A percentile compares a stretch with the other conserved stretches of the same genome.
These are phyloP conservation scores for Alternaria triticina DNA, from an alignment of 2,329 filamentous ascomycete genomes.

Conservation along the genomic window DNA sequence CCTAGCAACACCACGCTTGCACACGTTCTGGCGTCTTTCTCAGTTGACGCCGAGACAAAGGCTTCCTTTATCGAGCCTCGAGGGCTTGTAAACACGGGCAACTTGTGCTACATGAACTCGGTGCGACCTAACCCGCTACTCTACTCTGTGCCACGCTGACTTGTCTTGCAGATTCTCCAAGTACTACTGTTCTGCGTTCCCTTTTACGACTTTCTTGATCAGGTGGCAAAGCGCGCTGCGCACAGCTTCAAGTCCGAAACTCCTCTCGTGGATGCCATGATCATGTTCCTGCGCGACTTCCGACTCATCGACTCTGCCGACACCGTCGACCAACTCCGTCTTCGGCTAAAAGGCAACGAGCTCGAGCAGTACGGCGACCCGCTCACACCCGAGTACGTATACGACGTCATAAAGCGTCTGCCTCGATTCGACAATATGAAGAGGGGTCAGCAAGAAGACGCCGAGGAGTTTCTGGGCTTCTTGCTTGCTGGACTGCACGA, in stretches of 20 bases:
- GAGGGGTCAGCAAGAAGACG: constrained; percentile 96
- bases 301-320: constrained; percentile 80
- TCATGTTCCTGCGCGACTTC: constrained; percentile 95
- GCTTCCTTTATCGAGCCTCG: constrained; percentile 88
- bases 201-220: constrained; percentile 92
- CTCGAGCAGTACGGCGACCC: constrained; percentile 89
- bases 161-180: constrained; percentile 76
- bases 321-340: constrained; percentile 74
- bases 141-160: constrained; percentile 38
- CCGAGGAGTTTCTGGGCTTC: constrained; percentile 95
- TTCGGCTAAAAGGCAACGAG: constrained; percentile 79
- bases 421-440: constrained; percentile 92
- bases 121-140: constrained; percentile 60
- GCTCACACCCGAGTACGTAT: constrained; percentile 93
- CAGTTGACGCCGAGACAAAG: constrained; percentile 68
- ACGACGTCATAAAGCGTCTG: constrained; percentile 85
- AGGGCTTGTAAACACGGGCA: constrained; percentile 94
- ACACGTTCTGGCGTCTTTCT: constrained; percentile 78
- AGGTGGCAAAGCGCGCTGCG: constrained; percentile 79
- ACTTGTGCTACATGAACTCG: constrained; percentile 99
- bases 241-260: constrained; percentile 96
- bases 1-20: constrained; percentile 69
- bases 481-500: constrained; percentile 91
- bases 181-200: constrained; percentile 91
- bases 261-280: constrained; percentile 92